Evolutionary conservation across 2,329 filamentous ascomycete genomes (phyloP).

Genomic region (Aureobasidium sp.): DNA sequence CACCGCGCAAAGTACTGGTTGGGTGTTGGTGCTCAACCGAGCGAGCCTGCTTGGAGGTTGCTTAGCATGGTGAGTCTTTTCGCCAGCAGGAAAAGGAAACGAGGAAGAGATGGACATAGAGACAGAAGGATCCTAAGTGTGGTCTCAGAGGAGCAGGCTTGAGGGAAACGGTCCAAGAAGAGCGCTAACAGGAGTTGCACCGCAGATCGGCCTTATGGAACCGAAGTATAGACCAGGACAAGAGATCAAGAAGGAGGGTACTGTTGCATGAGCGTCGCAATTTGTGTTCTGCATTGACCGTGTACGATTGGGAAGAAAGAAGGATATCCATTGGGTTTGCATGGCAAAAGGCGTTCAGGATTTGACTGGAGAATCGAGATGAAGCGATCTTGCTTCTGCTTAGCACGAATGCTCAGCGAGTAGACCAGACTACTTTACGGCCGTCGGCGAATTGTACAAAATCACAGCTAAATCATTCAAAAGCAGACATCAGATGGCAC

Average conservation of each 20-base stretch:
- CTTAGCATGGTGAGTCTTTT: conserved; percentile 60
- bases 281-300: background rate
- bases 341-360: conserved; percentile 12
- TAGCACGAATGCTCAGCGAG: background rate
- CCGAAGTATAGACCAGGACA: conserved; percentile 25
- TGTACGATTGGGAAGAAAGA: background rate
- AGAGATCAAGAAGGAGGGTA: conserved; percentile 1
- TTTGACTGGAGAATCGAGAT: background rate
- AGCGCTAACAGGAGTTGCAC: background rate
- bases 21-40: conserved; percentile 91
- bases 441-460: background rate
- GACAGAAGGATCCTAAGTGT: background rate
- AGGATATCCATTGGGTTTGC: background rate
- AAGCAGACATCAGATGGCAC: background rate
- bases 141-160: background rate
- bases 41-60: conserved; percentile 79
- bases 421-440: background rate
- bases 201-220: conserved; percentile 34
- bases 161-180: background rate
- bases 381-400: background rate
- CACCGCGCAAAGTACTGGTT: conserved; percentile 88
- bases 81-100: background rate
- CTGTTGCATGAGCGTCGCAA: background rate
- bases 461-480: background rate
- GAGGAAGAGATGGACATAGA: background rate